phyloP scores from a whole-genome alignment of 352 stramenopile genomes.

The Phytophthora pistaciae region DNA sequence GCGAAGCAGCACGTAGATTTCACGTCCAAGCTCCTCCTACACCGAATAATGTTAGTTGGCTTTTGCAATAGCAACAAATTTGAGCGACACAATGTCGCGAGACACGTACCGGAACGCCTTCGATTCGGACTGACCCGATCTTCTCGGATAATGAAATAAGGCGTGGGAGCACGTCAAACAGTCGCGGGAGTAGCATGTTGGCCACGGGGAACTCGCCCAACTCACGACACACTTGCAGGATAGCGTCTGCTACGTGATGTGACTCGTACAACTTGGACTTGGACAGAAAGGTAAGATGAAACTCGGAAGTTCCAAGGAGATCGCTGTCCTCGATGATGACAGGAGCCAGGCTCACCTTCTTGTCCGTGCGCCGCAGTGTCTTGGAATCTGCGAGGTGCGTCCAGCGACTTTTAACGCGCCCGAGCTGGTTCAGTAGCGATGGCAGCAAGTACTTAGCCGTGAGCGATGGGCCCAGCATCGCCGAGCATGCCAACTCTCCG shows the following conservation, averaged over 20 bases:
- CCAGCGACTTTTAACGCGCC: constrained; percentile 66
- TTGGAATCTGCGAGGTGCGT: constrained; percentile 55
- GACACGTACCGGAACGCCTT: constrained; percentile 78
- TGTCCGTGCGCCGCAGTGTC: constrained; percentile 47
- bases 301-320: constrained; percentile 33
- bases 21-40: constrained; percentile 71
- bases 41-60: no score
- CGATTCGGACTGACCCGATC: constrained; percentile 69
- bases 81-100: no score
- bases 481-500: constrained; percentile 59
- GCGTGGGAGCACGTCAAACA: constrained; percentile 68
- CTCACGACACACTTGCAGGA: constrained; percentile 73
- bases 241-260: constrained; percentile 72
- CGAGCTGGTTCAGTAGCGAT: constrained; percentile 59
- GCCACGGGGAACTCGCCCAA: constrained; percentile 57
- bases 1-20: constrained; percentile 79
- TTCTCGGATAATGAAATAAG: constrained; percentile 67
- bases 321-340: constrained; percentile 38
- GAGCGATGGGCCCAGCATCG: constrained; percentile 64
- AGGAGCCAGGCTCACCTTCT: constrained; percentile 20
- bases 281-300: constrained; percentile 72
- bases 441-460: constrained; percentile 73
- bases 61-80: no score
- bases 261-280: constrained; percentile 71
- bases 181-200: constrained; percentile 56